Evolutionary conservation across 148 eudicot genomes (phyloP), one percentile per base, ranked within the genome.

Genomic region (Amaranthus hypochondriacus): DNA sequence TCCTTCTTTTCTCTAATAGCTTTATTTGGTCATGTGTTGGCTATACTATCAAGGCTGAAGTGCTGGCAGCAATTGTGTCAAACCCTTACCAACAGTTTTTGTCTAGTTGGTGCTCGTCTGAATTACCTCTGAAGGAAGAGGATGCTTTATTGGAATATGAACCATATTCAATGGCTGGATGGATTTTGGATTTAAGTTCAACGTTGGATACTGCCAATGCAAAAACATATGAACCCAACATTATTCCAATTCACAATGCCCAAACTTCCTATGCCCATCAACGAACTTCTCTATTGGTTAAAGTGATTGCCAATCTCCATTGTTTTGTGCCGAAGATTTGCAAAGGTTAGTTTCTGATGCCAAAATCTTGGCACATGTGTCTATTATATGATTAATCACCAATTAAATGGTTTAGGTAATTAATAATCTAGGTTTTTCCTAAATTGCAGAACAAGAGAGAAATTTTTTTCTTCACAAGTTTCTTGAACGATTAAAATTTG

Each of bases 281-380:
- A 75, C 87, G 97, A 78, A 87, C 94, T 21, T 86, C 99, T 47
- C 81, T 92, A 18, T 81, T 96, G 84, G 96, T 96, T 62, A 96
- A 96, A 96, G 84, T 92, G 59, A 87, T 96, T 49, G 97, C 99
- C 77, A 96, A 96, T 82, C 97, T 96, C 70, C 97, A 92, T 79
- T 96, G 99, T 84, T 96, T 84, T 86, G 90, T 87, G 83, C 96
- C 97, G 67, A 87, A 89, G 64, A 88, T 96, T 48, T 92, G 97
- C 80, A 84, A 89, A 85, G 99, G 99, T 92, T 71, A 75, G 74
- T 72, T 67, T 53, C 39, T 68, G 48, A 56, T 15, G 47, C 56
- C 51, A 47, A 68, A 51, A 42, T 56, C 3, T 82, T 73, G 50
- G 69, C 5, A 53, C 1, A 60, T 72, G 62, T 70, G 13, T 48